These are phyloP conservation scores for Apiospora pterosperma DNA, from an alignment of 2,329 filamentous ascomycete genomes.

Conservation along the genomic window DNA sequence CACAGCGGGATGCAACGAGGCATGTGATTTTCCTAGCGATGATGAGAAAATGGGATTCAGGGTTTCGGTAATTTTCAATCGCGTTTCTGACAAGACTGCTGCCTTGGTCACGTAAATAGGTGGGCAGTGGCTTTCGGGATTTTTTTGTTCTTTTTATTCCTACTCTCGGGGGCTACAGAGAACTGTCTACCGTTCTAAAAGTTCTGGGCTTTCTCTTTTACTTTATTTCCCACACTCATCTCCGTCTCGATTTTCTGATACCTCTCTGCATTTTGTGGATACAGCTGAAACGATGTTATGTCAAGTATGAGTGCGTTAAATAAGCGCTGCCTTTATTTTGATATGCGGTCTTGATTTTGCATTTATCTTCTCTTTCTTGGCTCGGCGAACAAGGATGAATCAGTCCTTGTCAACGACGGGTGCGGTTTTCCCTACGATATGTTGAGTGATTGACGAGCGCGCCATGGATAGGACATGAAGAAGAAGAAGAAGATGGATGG, in stretches of 20 bases:
- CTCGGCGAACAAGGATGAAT: background rate
- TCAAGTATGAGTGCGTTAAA: constrained; percentile 12
- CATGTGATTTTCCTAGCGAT: background rate
- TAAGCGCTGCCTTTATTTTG: background rate
- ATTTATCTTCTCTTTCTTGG: background rate
- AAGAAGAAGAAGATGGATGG: background rate
- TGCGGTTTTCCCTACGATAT: background rate
- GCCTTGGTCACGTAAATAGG: background rate
- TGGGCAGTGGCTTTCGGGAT: background rate
- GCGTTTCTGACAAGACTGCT: background rate
- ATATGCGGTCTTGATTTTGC: background rate
- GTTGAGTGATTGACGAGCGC: background rate
- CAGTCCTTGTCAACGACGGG: background rate
- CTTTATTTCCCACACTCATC: constrained; percentile 14
- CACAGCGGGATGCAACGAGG: background rate
- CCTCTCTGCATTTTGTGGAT: constrained; percentile 28
- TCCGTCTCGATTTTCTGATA: constrained; percentile 30
- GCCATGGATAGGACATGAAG: background rate
- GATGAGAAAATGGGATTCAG: background rate
- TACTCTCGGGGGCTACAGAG: background rate
- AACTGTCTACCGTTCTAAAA: constrained; percentile 5
- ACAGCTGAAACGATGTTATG: constrained; percentile 22
- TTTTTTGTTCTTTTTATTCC: background rate
- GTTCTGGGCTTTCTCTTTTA: constrained; percentile 10
- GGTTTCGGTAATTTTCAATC: background rate